Base-by-base conservation (phyloP, 2,329 filamentous ascomycete genomes). In the Neopestalotiopsis rosae region DNA sequence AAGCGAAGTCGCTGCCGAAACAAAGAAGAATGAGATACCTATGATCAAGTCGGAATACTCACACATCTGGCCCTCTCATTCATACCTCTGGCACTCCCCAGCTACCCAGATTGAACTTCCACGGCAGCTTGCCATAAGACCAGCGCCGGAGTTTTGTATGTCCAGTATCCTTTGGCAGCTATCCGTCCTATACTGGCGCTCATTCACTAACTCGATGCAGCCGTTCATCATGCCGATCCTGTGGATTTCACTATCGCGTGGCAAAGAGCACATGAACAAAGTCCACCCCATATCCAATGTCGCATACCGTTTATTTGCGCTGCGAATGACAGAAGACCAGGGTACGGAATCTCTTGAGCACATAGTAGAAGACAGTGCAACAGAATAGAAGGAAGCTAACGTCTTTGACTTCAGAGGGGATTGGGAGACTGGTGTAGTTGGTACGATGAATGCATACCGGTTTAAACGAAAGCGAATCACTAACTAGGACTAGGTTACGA, bases 321-420 rank as follows among this genome's bases (percentile, higher is more conserved):
- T 67, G 92, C 92, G 62, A 93, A 94, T 80, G 92, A 94, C 77
- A 92, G 91, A 76, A 86, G 91, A 49, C 87, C 92, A 0, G 92
- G 92, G 10, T 30, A 30, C 13, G n/a, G 28, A 14, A 28, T 24
- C 24, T 14, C 24, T 28, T 59, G 20, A 14, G 17, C 13, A 24
- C n/a, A 5, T 52, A 52, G 7, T n/a, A 52, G 17, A 52, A 52
- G 45, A 10, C 6, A 38, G 34, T 10, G 34, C 4, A 59, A 59
- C n/a, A 28, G 28, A 59, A 59, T 2, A 38, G 2, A 9, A 34
- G 24, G 12, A 59, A 24, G 45, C 57, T 59, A 7, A 59, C 57
- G 9, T 59, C 3, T 30, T 30, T 30, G n/a, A 24, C 30, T 58
- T 12, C n/a, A 34, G 57, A 17, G 92, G 92, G n/a, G 92, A 94